Conservation (phyloP, 2,329 filamentous ascomycete species). For the Sclerotinia borealis region DNA sequence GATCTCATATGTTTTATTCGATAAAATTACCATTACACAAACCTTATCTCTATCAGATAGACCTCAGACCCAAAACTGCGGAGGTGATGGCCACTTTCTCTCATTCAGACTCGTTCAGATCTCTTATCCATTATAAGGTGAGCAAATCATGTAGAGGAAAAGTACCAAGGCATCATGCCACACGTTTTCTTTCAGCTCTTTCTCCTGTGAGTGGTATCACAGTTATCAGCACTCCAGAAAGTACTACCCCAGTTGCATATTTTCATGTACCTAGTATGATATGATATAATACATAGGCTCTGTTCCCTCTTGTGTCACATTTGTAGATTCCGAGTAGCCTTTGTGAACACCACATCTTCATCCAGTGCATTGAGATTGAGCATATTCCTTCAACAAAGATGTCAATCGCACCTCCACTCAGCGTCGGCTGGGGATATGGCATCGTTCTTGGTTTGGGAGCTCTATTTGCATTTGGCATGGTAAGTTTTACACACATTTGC, state of each 20-base stretch:
- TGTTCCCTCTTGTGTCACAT: not conserved
- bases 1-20: slow-evolving; percentile 2
- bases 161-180: not conserved
- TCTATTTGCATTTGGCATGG: slow-evolving; percentile 59
- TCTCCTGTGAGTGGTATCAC: not conserved
- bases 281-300: slow-evolving; percentile 2
- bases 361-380: not conserved
- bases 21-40: slow-evolving; percentile 2
- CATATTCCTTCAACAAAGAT: slow-evolving; percentile 18
- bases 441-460: slow-evolving; percentile 55
- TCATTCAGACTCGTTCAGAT: not conserved
- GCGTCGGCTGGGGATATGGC: slow-evolving; percentile 52
- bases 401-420: slow-evolving; percentile 31
- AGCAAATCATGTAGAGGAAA: not conserved
- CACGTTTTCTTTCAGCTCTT: not conserved
- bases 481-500: slow-evolving; percentile 29
- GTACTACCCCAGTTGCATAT: not conserved
- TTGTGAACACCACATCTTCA: not conserved
- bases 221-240: not conserved
- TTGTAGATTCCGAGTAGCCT: not conserved
- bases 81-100: not conserved
- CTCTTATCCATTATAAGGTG: not conserved
- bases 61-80: not conserved
- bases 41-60: slow-evolving; percentile 4
- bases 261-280: not conserved